Percentiles rank a stretch among this genome's conserved stretches.
Evolutionary conservation across 2,329 filamentous ascomycete species (phyloP).

Genomic region (Grosmannia serpens): DNA sequence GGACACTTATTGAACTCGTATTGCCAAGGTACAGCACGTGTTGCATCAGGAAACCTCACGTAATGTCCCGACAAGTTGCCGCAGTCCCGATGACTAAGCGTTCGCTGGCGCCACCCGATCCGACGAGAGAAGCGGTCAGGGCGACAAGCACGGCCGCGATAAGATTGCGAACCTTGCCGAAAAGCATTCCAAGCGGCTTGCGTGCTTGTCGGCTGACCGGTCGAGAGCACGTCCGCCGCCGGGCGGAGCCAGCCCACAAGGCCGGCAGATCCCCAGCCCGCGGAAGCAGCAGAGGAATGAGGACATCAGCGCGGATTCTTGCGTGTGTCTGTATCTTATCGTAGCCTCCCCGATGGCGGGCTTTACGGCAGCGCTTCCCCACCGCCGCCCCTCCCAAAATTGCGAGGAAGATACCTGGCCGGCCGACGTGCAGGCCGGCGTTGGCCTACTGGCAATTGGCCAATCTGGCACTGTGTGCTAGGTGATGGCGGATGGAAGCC

Average conservation of each 20-base stretch:
- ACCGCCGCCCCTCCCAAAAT: neutral
- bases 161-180: no score
- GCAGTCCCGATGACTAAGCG: no score
- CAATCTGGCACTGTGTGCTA: neutral
- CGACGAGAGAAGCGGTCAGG: no score
- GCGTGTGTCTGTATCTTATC: neutral
- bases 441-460: neutral
- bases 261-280: neutral
- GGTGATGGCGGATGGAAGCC: neutral
- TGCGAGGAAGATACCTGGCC: neutral
- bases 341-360: neutral
- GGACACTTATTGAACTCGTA: neutral
- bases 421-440: neutral
- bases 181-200: no score
- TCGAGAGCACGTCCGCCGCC: no score
- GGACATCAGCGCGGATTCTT: neutral
- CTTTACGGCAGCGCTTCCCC: neutral
- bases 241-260: no score
- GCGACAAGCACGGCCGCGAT: no score
- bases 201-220: no score
- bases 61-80: no score
- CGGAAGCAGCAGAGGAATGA: neutral
- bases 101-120: no score
- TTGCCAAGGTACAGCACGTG: no score
- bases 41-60: no score